Evolutionary conservation across 2,329 filamentous ascomycete genomes (phyloP).

Genomic region (Chrysoporthe austroafricana): DNA sequence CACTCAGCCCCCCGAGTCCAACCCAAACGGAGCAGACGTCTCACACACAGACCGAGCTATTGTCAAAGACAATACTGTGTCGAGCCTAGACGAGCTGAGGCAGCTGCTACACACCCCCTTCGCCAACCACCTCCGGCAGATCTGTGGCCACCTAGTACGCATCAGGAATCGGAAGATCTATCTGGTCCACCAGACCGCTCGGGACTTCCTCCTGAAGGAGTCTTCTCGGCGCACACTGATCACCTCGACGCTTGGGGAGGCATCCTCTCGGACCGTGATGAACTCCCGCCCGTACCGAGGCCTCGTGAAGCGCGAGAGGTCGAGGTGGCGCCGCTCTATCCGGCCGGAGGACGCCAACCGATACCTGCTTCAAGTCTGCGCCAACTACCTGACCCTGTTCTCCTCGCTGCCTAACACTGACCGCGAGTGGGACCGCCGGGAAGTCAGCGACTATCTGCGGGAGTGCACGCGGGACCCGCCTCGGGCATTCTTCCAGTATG

Average conservation of each 20-base stretch:
- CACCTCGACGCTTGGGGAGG: background rate
- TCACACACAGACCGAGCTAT: background rate
- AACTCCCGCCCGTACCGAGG: background rate
- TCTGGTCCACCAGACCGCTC: conserved; percentile 2
- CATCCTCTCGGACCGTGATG: background rate
- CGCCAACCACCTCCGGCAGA: conserved; percentile 5
- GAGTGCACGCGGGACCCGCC: background rate
- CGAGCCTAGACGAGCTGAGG: background rate
- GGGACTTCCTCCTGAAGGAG: background rate
- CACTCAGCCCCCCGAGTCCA: background rate
- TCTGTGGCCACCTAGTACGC: background rate
- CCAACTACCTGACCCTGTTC: background rate
- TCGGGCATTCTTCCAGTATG: conserved; percentile 2
- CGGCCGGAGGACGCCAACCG: background rate
- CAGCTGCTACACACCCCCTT: background rate
- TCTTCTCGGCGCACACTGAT: background rate
- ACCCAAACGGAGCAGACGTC: background rate
- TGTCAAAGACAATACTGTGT: conserved; percentile 3
- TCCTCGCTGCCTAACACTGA: background rate
- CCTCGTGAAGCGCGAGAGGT: background rate
- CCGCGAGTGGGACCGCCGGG: background rate
- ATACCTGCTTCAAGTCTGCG: conserved; percentile 4
- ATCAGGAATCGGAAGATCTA: conserved; percentile 1
- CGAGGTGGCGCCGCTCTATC: background rate
- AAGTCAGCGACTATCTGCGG: background rate